Evolutionary conservation across 257 asterid species (phyloP), one percentile per base, ranked within the genome.

Genomic region (Nyctanthes arbortristis): DNA sequence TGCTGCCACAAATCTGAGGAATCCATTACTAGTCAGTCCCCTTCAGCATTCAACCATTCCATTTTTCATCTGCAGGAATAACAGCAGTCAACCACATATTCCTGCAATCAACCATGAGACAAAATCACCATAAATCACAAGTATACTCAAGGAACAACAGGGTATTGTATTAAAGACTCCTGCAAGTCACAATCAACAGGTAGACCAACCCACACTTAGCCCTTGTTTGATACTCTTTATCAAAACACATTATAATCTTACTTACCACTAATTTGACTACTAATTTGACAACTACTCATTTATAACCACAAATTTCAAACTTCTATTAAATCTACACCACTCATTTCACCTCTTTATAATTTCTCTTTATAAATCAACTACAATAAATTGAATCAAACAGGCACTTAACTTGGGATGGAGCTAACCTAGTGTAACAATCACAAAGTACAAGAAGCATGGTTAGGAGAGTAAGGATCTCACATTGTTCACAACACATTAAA

Each of bases 31-130:
- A 45, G 57, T 66, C n/a, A 76, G 68, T 33, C 69, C 47, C 75
- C 24, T 14, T 73, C 5, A 1, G 22, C 29, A 47, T 57, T 56
- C 28, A 63, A 60, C 61, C 62, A 43, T 25, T 60, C 63, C 40
- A 18, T 37, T 31, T 45, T 33, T 67, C 18, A 12, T 77, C 84
- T 73, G 84, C 74, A 73, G 63, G 27, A 56, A 45, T 57, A 34
- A 64, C 59, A 72, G 59, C 11, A 59, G 57, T 4, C 22, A 32
- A 58, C 28, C 43, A 63, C 34, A 30, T n/a, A n/a, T n/a, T n/a
- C n/a, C n/a, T n/a, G 59, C 11, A 59, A 62, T 4, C 22, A 32
- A 58, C 28, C 43, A 63, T 29, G 24, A 24, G 54, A 65, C 52
- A 69, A 12, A 16, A 56, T 66, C 62, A 62, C 7, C 29, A 62